These are phyloP conservation scores for Sistotremastrum niveocremeum DNA, from an alignment of 768 basidiomycete genomes.

Conservation along the genomic window DNA sequence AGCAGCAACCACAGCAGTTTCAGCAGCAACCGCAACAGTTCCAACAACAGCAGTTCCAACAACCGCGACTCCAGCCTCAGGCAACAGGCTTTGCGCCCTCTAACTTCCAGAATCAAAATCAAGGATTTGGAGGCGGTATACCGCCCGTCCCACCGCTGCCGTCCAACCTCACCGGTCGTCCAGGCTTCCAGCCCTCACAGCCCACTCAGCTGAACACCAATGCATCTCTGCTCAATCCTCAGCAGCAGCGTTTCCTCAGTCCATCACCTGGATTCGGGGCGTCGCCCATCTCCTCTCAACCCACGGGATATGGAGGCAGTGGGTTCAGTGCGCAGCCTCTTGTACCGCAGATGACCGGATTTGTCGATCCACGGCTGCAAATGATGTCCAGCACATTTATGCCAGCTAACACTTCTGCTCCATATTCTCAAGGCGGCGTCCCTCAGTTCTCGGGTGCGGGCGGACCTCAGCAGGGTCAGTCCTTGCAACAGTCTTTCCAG, in stretches of 20 bases:
- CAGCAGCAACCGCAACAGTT: conserved; percentile 30
- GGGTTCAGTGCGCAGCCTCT: conserved; percentile 28
- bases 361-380: conserved; percentile 66
- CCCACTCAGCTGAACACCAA: conserved; percentile 14
- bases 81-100: conserved; percentile 19
- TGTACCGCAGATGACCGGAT: conserved; percentile 67
- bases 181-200: conserved; percentile 27
- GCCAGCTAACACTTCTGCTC: conserved; percentile 54
- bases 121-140: conserved; percentile 29
- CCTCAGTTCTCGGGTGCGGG: conserved; percentile 42
- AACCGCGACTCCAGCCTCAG: conserved; percentile 19
- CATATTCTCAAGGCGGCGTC: conserved; percentile 42
- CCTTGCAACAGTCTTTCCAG: conserved; percentile 75
- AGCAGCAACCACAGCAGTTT: conserved; percentile 35
- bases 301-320: conserved; percentile 37
- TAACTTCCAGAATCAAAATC: conserved; percentile 22
- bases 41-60: conserved; percentile 33
- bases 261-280: conserved; percentile 39
- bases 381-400: conserved; percentile 91
- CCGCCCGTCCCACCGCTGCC: conserved; percentile 59
- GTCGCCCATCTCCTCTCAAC: conserved; percentile 34
- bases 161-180: conserved; percentile 38
- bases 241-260: conserved; percentile 37
- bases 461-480: conserved; percentile 43
- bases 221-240: conserved; percentile 14